These are phyloP conservation scores for Thalassiosira exigua DNA, from an alignment of 352 stramenopile genomes.

Conservation along the genomic window DNA sequence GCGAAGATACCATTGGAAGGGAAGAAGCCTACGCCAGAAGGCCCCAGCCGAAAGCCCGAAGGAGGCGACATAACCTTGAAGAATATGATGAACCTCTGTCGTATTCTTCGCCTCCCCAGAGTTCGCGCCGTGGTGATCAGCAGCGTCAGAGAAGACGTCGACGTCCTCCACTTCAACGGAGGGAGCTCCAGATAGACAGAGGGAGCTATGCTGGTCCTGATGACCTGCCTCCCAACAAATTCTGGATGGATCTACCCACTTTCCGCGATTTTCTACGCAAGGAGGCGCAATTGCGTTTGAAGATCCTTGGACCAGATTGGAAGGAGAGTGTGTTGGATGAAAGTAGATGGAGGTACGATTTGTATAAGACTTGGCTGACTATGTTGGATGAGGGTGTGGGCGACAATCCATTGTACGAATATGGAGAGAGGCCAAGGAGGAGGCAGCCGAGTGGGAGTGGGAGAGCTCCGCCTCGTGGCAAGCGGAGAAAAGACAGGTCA, in stretches of 20 bases:
- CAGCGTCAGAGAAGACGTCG: slow-evolving; percentile 7
- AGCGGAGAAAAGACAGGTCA: slow-evolving; percentile 2
- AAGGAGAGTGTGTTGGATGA: slow-evolving; percentile 75
- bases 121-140: no score
- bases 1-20: no score
- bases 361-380: slow-evolving; percentile 83
- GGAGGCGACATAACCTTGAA: no score
- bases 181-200: slow-evolving; percentile 47
- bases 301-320: slow-evolving; percentile 73
- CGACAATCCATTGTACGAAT: slow-evolving; percentile 55
- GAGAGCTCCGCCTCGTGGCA: slow-evolving; percentile 11
- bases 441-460: background rate
- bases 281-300: slow-evolving; percentile 68
- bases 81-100: no score
- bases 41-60: no score
- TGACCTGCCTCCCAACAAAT: slow-evolving; percentile 63
- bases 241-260: slow-evolving; percentile 80
- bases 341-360: slow-evolving; percentile 76
- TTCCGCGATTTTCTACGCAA: slow-evolving; percentile 73
- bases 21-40: no score
- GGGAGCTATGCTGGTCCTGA: slow-evolving; percentile 26
- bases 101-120: no score
- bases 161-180: slow-evolving; percentile 4
- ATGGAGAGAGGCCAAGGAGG: slow-evolving; percentile 26
- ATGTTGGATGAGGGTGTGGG: slow-evolving; percentile 74